phyloP scores from a whole-genome alignment of 225 moss, liverwort and hornwort genomes.

The Pseudoscleropodium purum region DNA sequence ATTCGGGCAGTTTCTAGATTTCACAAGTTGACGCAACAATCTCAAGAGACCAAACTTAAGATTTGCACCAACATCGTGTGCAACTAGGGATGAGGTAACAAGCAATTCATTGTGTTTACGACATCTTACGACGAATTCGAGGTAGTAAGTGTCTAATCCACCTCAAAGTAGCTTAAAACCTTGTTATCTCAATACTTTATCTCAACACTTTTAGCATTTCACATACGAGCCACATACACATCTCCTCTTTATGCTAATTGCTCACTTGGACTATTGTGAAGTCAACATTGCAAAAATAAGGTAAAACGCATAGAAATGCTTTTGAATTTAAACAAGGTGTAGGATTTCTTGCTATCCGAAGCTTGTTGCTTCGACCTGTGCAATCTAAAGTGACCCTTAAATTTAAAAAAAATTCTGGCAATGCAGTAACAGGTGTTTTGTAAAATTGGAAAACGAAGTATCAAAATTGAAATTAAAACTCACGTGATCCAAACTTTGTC shows the following conservation, averaged over 20 bases:
- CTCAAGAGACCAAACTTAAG: background rate
- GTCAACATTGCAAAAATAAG: background rate
- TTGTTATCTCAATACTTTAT: background rate
- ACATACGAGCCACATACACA: background rate
- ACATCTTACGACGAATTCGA: background rate
- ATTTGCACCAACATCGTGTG: background rate
- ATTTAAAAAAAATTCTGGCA: background rate
- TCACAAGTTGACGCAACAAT: background rate
- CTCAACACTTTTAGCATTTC: background rate
- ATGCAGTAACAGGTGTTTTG: background rate
- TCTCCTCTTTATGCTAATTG: background rate
- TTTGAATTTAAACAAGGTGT: background rate
- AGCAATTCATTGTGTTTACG: background rate
- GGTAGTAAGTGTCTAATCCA: background rate
- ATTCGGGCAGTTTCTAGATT: background rate
- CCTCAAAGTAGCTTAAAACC: background rate
- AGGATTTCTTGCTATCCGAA: background rate
- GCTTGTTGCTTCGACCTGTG: background rate
- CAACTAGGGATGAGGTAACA: background rate
- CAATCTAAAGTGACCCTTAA: background rate
- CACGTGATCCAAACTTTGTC: constrained; percentile 97
- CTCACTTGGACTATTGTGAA: background rate
- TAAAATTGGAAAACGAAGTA: background rate
- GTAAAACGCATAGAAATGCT: background rate
- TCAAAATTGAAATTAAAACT: background rate